Conservation (phyloP, 75 land plant genomes). For the Picea sitchensis region DNA sequence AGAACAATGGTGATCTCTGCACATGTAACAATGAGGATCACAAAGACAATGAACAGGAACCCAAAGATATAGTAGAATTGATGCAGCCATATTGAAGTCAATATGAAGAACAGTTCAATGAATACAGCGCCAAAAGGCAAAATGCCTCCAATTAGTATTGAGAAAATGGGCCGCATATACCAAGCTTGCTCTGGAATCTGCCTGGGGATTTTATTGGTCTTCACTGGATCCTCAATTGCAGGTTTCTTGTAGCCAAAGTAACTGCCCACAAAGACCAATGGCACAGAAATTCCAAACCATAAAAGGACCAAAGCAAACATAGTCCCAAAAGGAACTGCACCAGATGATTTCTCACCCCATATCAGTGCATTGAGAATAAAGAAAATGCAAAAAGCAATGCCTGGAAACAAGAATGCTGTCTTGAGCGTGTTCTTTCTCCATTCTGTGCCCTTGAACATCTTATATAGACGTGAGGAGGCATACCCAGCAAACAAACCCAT, state of each 20-base stretch:
- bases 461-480: constrained; percentile 39
- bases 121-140: constrained; percentile 57
- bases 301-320: constrained; percentile 52
- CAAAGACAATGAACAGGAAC: constrained; percentile 59
- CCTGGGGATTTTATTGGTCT: constrained; percentile 50
- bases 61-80: constrained; percentile 72
- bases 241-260: constrained; percentile 58
- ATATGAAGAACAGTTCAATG: constrained; percentile 57
- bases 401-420: constrained; percentile 53
- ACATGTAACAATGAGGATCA: constrained; percentile 55
- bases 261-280: constrained; percentile 49
- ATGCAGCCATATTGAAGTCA: constrained; percentile 64
- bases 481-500: constrained; percentile 58
- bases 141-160: constrained; percentile 52
- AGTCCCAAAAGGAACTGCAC: constrained; percentile 45
- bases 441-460: constrained; percentile 50
- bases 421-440: constrained; percentile 48
- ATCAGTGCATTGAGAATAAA: constrained; percentile 48
- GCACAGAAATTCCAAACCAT: constrained; percentile 69
- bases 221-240: constrained; percentile 53
- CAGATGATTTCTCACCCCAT: constrained; percentile 60
- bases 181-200: constrained; percentile 61
- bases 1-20: constrained; percentile 66
- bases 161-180: constrained; percentile 53
- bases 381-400: constrained; percentile 29